phyloP scores from a whole-genome alignment of 371 early-diverging fungal genomes.

The Mortierella sp. region DNA sequence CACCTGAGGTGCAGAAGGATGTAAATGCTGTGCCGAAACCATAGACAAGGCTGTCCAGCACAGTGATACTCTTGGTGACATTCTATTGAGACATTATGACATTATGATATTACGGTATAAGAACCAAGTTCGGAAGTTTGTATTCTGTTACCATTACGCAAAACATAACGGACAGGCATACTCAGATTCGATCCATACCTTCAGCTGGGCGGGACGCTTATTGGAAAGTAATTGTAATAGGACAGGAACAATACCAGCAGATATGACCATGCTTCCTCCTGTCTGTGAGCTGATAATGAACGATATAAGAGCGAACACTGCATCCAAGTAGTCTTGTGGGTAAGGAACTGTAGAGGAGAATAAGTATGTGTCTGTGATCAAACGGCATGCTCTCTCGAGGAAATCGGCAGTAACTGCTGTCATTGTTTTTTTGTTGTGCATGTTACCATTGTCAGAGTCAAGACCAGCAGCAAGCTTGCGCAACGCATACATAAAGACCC shows the following conservation, averaged over 20 bases:
- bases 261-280: constrained; percentile 91
- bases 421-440: not conserved
- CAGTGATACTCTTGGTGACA: constrained; percentile 75
- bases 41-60: constrained; percentile 87
- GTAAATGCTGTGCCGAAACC: constrained; percentile 80
- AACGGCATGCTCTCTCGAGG: not conserved
- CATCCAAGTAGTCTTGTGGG: constrained; percentile 85
- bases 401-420: too few relatives aligned
- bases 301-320: constrained; percentile 82
- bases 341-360: constrained; percentile 50
- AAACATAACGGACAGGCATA: too few relatives aligned
- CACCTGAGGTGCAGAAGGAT: constrained; percentile 85
- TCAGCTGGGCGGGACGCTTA: constrained; percentile 61
- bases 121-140: not conserved
- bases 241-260: constrained; percentile 89
- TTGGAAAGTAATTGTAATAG: constrained; percentile 73
- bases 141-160: too few relatives aligned
- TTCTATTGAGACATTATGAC: constrained; percentile 44
- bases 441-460: constrained; percentile 57
- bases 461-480: constrained; percentile 71
- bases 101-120: not conserved
- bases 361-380: not conserved
- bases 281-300: constrained; percentile 81
- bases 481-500: constrained; percentile 84
- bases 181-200: too few relatives aligned